Evolutionary conservation across 345 rosid genomes (phyloP), one percentile per base, ranked within the genome.

Genomic region (Streptanthus diversifolius): DNA sequence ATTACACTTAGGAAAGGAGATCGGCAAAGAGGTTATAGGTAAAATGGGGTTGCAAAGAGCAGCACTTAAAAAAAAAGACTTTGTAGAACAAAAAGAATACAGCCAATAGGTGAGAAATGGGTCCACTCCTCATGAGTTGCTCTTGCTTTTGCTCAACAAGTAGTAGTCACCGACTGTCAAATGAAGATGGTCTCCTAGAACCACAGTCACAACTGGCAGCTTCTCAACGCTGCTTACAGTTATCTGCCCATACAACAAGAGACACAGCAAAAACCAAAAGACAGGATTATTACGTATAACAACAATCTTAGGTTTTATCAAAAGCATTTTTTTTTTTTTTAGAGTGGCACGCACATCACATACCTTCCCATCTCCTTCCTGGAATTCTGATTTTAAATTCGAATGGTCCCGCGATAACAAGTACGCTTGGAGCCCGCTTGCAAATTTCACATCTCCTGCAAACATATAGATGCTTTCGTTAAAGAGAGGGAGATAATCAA

Each of bases 321-420:
- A 36, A 11, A 24, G 41, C 32, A 30, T 52, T 0, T 33, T 37
- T 18, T n/a, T n/a, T n/a, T n/a, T n/a, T n/a, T n/a, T n/a, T n/a
- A n/a, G n/a, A 18, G 22, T 47, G 41, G 45, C 22, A 24, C 14
- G 51, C 39, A 35, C 39, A 60, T 0, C 3, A 27, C 87, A 65
- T 43, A 91, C 99, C 97, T 90, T 86, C 24, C 93, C 91, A 43
- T 85, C 67, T 67, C 90, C 88, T 0, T 5, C 86, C 62, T 88
- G 98, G 69, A 95, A 90, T 79, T 90, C 97, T 1, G 90, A 81
- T 68, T 85, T 95, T 55, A 95, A 67, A 69, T 61, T 82, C 15
- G 80, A 80, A 71, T 78, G 80, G 48, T 95, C 99, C 78, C 93
- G 86, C 1, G 98, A 91, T 72, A 82, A 69, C 75, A 95, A 80